Evolutionary conservation across 345 rosid species (phyloP).

Genomic region (Eutrema japonicum): DNA sequence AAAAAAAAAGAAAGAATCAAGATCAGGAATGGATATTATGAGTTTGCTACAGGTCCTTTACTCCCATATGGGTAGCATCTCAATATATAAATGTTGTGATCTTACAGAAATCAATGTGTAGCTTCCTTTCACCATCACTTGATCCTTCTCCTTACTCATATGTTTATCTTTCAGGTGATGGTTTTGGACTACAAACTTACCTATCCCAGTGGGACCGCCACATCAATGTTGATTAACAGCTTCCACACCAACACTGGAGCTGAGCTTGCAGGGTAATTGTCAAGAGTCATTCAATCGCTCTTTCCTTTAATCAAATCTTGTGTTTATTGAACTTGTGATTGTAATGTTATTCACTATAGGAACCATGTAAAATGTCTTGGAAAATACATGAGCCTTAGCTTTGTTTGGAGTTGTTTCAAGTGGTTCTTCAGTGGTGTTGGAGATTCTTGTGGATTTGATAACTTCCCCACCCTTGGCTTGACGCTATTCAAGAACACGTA

Average conservation of each 20-base stretch:
- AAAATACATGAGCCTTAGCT: constrained; percentile 83
- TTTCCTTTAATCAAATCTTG: neutral
- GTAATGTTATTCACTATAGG: constrained; percentile 49
- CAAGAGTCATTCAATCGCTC: constrained; percentile 3
- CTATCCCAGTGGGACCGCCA: constrained; percentile 96
- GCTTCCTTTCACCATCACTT: neutral
- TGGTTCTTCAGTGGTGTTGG: constrained; percentile 98
- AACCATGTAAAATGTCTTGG: constrained; percentile 89
- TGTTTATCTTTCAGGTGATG: constrained; percentile 64
- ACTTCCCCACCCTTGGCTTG: constrained; percentile 89
- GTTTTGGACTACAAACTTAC: constrained; percentile 89
- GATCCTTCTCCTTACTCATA: neutral
- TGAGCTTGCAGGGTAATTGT: constrained; percentile 83
- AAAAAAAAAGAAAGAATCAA: constrained; percentile 93
- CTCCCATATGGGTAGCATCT: constrained; percentile 46
- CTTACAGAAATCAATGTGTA: neutral
- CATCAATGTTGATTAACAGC: constrained; percentile 93
- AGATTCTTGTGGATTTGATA: constrained; percentile 92
- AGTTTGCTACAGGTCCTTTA: too few relatives aligned
- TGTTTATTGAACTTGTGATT: neutral
- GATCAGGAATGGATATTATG: neutral
- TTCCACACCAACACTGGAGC: constrained; percentile 88
- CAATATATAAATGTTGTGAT: neutral
- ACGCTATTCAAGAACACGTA: constrained; percentile 80
- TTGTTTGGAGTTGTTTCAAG: constrained; percentile 95